Evolutionary conservation across 2,329 filamentous ascomycete species (phyloP), one percentile per base, ranked within the genome.

Genomic region (Endocalyx cinctus): DNA sequence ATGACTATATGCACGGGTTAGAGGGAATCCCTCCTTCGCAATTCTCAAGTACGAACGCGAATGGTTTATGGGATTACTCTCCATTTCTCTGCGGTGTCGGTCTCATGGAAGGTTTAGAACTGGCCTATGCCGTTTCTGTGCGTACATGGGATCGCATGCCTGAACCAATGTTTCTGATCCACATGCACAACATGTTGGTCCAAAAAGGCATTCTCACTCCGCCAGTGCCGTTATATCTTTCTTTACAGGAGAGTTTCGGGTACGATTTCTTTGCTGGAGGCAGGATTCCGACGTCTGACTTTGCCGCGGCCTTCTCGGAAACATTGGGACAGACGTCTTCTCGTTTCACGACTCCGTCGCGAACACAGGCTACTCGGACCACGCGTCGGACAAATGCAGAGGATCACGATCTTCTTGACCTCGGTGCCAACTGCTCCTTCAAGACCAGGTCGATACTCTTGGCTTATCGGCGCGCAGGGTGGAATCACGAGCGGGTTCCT

Each of bases 111-210:
- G 63, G 50, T 2, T 54, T 74, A 0, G 59, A 67, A 18, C 32
- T 66, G 13, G 42, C 55, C 0, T 69, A 66, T 37, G 39, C 43
- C 3, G 30, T 50, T 7, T 43, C 47, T 17, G 50, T 69, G 39
- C 4, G 39, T 1, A 7, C 71, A 0, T 67, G 61, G 59, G 66
- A 70, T 10, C 35, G 29, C 4, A 46, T 65, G 1, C 55, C 54
- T 0, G 67, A 71, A 27, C 51, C 62, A 2, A 46, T 61, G 1
- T 39, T 62, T 15, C 28, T 65, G 4, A 35, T 71, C 1, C 69
- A 72, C 38, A 47, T 72, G 5, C 60, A 72, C 50, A 69, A 70
- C 45, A 66, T 70, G 60, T 57, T 72, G 3, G 55, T 67, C 0
- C 43, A 64, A 28, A 63, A 56, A 28, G 59, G 59, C 1, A 60